Percentiles rank a stretch among this genome's conserved stretches.
Conservation (phyloP, 768 basidiomycete species). For the Amanita pseudoporphyria region DNA sequence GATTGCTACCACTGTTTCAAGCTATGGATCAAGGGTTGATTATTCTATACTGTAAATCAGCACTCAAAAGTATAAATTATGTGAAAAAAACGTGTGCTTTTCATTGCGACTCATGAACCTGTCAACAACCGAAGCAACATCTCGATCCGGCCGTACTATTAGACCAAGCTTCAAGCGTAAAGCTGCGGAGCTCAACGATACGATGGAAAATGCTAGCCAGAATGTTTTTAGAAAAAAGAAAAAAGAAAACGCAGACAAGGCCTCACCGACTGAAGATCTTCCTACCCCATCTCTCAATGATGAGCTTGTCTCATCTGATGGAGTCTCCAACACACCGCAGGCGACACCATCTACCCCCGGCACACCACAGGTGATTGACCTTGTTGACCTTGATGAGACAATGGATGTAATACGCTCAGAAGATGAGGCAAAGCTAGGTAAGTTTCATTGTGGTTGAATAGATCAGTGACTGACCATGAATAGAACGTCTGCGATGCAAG, state of each 20-base stretch:
- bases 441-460: not conserved
- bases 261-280: not conserved
- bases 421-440: not conserved
- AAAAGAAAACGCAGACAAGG: not conserved
- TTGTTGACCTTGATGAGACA: not conserved
- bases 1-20: not conserved
- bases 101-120: not conserved
- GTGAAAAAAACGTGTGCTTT: not conserved
- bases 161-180: not conserved
- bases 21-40: not conserved
- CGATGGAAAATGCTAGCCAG: not conserved
- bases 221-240: not conserved
- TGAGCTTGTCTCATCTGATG: not conserved
- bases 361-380: not conserved
- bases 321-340: not conserved
- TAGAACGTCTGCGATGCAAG: constrained; percentile 6
- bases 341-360: not conserved
- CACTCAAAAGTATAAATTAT: not conserved
- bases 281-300: not conserved
- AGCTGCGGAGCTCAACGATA: not conserved
- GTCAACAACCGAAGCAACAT: not conserved
- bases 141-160: not conserved
- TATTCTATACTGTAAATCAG: not conserved
- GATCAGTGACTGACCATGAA: constrained; percentile 3
- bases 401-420: not conserved